phyloP scores from a whole-genome alignment of 73 alveolate genomes.

The Paramecium sexaurelia region DNA sequence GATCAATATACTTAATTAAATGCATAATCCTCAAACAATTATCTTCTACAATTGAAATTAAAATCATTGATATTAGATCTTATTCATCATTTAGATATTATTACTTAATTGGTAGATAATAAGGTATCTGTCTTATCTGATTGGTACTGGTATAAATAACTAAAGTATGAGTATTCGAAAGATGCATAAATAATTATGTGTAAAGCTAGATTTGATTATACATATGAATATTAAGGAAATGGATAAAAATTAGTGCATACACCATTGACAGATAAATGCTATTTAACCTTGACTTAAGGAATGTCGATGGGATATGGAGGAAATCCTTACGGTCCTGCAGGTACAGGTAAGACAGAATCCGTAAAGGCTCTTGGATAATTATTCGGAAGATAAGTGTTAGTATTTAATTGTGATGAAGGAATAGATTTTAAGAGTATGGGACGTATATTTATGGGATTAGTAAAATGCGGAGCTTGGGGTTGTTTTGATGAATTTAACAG shows the following conservation, averaged over 20 bases:
- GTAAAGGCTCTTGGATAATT: slow-evolving; percentile 99
- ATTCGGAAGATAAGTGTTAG: slow-evolving; percentile 99
- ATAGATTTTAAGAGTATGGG: slow-evolving; percentile 99
- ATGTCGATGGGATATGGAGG: slow-evolving; percentile 99
- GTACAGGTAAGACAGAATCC: slow-evolving; percentile 99
- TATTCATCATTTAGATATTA: slow-evolving; percentile 98
- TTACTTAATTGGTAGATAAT: slow-evolving; percentile 86
- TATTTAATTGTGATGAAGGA: slow-evolving; percentile 99
- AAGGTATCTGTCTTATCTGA: slow-evolving; percentile 85
- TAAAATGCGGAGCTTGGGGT: slow-evolving; percentile 99
- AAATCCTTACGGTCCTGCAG: slow-evolving; percentile 99
- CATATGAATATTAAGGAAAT: slow-evolving; percentile 99
- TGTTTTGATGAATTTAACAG: slow-evolving; percentile 99
- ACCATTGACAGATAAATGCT: slow-evolving; percentile 99
- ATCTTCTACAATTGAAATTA: slow-evolving; percentile 78
- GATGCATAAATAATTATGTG: slow-evolving; percentile 94
- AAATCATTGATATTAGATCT: slow-evolving; percentile 98
- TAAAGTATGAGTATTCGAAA: slow-evolving; percentile 88
- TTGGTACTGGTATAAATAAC: slow-evolving; percentile 99
- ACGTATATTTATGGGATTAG: slow-evolving; percentile 99
- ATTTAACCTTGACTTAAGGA: slow-evolving; percentile 99
- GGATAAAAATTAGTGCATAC: slow-evolving; percentile 99
- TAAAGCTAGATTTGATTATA: slow-evolving; percentile 95
- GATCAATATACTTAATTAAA: slow-evolving; percentile 77
- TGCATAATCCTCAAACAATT: slow-evolving; percentile 88